phyloP scores from a whole-genome alignment of 2,329 filamentous ascomycete genomes.

The Ramichloridium luteum region DNA sequence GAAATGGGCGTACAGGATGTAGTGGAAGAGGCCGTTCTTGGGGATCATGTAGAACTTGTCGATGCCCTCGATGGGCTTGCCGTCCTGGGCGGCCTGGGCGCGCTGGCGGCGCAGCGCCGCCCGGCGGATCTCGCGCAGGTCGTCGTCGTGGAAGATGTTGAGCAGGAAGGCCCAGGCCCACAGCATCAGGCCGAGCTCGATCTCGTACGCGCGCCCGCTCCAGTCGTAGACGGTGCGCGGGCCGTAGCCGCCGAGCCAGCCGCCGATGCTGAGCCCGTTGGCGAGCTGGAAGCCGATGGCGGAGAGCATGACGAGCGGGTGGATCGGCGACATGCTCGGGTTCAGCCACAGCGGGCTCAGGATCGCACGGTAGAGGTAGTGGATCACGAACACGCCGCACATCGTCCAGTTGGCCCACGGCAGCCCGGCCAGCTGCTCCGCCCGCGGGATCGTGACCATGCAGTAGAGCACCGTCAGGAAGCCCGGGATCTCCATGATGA shows the following conservation, averaged over 20 bases:
- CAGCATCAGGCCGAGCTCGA: slow-evolving; percentile 54
- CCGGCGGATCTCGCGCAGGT: slow-evolving; percentile 73
- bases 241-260: slow-evolving; percentile 74
- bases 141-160: slow-evolving; percentile 85
- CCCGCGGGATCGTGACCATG: slow-evolving; percentile 53
- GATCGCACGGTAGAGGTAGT: slow-evolving; percentile 84
- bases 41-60: slow-evolving; percentile 84
- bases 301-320: slow-evolving; percentile 51
- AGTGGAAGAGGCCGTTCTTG: slow-evolving; percentile 66
- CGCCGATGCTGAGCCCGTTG: slow-evolving; percentile 67
- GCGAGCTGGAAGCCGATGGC: slow-evolving; percentile 64
- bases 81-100: slow-evolving; percentile 31
- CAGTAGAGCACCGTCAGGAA: slow-evolving; percentile 68
- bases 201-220: slow-evolving; percentile 32
- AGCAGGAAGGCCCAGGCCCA: slow-evolving; percentile 65
- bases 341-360: slow-evolving; percentile 66
- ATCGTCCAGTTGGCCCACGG: slow-evolving; percentile 71
- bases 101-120: slow-evolving; percentile 49
- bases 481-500: slow-evolving; percentile 74
- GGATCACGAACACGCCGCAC: slow-evolving; percentile 59
- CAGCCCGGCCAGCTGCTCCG: slow-evolving; percentile 44
- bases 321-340: slow-evolving; percentile 86
- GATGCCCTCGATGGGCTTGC: slow-evolving; percentile 39
- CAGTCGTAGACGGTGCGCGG: slow-evolving; percentile 47
- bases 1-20: slow-evolving; percentile 84